Base-by-base conservation (phyloP, 2,329 filamentous ascomycete species). In the Penicillium sp. region DNA sequence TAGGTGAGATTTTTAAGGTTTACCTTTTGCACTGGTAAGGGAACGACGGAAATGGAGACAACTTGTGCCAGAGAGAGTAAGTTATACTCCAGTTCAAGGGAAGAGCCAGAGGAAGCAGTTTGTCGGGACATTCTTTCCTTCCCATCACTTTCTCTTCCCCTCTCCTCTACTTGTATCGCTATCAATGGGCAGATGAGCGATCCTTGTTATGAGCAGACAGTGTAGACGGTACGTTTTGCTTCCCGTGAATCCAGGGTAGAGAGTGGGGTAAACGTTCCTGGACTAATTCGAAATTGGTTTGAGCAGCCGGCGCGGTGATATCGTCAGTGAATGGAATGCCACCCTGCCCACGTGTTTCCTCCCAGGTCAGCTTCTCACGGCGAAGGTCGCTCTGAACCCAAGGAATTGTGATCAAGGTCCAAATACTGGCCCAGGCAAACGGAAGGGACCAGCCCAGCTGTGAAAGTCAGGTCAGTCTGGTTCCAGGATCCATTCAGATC, bases 331-430 rank as follows among this genome's bases (percentile, higher is more conserved):
- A 75, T 1, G 59, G 71, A 45, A 70, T 68, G 7, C 67, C 71
- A 28, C 69, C 67, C 53, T 70, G 67, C 10, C 58, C 61, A 18
- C 59, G 63, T 34, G 70, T 67, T 24, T 69, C 61, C 4, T 55
- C 62, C 75, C 75, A 79, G 2, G 71, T 70, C 34, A 70, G 61
- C 51, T 72, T 76, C 56, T 79, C 76, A 15, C 70, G 72, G 44
- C 73, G 70, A 36, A 78, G 69, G 41, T 76, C 73, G 47, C 70
- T 69, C 50, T 75, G 71, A 2, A 78, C 74, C 76, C 75, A 78
- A 7, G 71, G 70, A 45, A 78, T 74, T 16, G 75, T 76, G 46
- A 78, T 74, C 12, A 75, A 45, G 0, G 70, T 71, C 76, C 76
- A 78, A 16, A 77, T 46, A 15, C 58, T 64, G 6, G 71, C 70